Conservation (phyloP, 495 filamentous ascomycete genomes). For the Aspergillus campestris region DNA sequence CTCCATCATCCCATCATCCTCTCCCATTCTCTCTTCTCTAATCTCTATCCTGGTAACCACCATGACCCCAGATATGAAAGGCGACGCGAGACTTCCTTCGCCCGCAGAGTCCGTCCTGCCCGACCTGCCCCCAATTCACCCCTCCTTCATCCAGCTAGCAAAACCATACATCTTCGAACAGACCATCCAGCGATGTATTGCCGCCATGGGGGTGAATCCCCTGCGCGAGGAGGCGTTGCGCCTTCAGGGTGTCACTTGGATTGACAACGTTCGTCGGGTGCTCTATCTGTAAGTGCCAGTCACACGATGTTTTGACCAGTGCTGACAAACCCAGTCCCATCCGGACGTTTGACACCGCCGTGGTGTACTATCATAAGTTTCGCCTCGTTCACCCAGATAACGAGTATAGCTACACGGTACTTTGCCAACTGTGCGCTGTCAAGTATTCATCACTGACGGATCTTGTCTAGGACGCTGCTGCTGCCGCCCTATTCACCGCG, state of each 20-base stretch:
- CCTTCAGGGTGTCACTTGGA: conserved; percentile 70
- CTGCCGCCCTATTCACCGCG: conserved; percentile 79
- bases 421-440: not conserved
- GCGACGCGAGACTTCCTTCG: conserved; percentile 8
- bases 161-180: conserved; percentile 60
- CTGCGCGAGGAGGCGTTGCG: conserved; percentile 61
- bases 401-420: conserved; percentile 55
- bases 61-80: conserved; percentile 19
- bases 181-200: conserved; percentile 50
- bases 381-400: conserved; percentile 66
- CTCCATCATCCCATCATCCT: no score
- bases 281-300: conserved; percentile 68
- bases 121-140: conserved; percentile 49
- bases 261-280: conserved; percentile 64
- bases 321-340: conserved; percentile 52
- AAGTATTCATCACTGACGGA: conserved; percentile 8
- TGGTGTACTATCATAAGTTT: conserved; percentile 82
- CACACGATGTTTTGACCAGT: not conserved
- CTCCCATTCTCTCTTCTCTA: not conserved
- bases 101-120: conserved; percentile 10
- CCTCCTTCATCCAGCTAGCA: conserved; percentile 63
- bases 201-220: conserved; percentile 44
- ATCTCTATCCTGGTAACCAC: not conserved
- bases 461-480: conserved; percentile 60
- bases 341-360: conserved; percentile 76